Base-by-base conservation (phyloP, 2,329 filamentous ascomycete genomes). In the Madurella mycetomatis region DNA sequence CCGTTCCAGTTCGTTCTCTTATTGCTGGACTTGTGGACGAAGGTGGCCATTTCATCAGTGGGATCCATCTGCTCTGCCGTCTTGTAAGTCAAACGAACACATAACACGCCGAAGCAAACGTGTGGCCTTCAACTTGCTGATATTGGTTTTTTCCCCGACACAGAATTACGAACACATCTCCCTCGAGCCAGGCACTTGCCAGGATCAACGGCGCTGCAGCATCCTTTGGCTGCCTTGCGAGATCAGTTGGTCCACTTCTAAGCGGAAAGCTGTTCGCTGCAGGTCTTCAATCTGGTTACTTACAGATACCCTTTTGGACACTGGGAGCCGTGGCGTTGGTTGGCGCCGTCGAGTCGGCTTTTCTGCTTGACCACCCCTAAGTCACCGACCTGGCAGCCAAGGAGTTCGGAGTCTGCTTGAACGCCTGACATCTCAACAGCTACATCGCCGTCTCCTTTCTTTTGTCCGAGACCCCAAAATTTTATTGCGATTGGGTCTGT, bases 191-290 rank as follows among this genome's bases (percentile, higher is more conserved):
- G 7, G 41, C 41, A 7, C 55, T 57, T 12, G 48, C 55, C 12
- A 46, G 39, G 8, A 51, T 57, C 48, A 57, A 57, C 19, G 51
- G 51, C 37, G 55, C 55, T n/a, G 55, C 55, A 2, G 55, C 55
- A 5, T 51, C 55, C 2, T 51, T 54, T 9, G 37, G 45, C 1
- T 54, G 51, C 11, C 54, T 57, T 25, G 50, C 54, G 18, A 50
- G 47, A 34, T 53, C 54, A 15, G 13, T 54, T 4, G 55, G 55
- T 5, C 48, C 52, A 8, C 15, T 57, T 3, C 9, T 57, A 2
- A 47, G 16, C n/a, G 55, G 55, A 2, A 54, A 54, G 48, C 51
- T 57, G 3, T 51, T 52, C n/a, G 48, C 44, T 5, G 12, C 25
- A 0, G 55, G 55, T 2, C n/a, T 57, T 2, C 16, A 43, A 17